Percentiles rank a stretch among this genome's conserved stretches.
These are phyloP conservation scores for Vachellia collinsii DNA, from an alignment of 306 rosid species.

Conservation along the genomic window DNA sequence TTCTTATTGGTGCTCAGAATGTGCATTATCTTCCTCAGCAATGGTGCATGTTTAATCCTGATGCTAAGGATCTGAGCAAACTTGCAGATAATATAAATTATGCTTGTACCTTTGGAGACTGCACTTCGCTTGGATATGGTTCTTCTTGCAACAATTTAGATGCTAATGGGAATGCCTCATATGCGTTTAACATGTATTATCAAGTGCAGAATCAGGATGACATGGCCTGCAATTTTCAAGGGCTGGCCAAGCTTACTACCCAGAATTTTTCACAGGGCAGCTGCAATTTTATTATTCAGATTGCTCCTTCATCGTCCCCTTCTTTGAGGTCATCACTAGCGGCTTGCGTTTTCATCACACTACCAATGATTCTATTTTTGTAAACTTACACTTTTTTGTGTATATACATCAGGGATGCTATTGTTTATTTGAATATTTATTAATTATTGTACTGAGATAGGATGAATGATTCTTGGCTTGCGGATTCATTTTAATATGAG, in stretches of 20 bases:
- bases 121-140: conserved; percentile 89
- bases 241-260: conserved; percentile 71
- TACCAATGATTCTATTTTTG: conserved; percentile 39
- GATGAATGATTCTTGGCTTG: conserved; percentile 19
- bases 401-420: conserved; percentile 32
- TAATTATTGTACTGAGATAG: conserved; percentile 16
- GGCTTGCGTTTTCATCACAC: conserved; percentile 34
- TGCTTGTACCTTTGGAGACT: conserved; percentile 78
- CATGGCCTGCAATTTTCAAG: conserved; percentile 79
- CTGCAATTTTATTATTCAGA: conserved; percentile 81
- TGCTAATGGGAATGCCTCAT: conserved; percentile 87
- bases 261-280: conserved; percentile 77
- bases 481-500: conserved; percentile 25
- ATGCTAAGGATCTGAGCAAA: conserved; percentile 64
- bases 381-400: conserved; percentile 44
- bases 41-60: conserved; percentile 85
- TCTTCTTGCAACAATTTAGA: conserved; percentile 87
- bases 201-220: conserved; percentile 82
- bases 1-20: conserved; percentile 62
- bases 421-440: conserved; percentile 3
- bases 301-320: conserved; percentile 57
- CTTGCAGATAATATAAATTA: conserved; percentile 82
- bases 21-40: conserved; percentile 66
- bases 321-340: conserved; percentile 39
- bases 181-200: conserved; percentile 89